Conservation (phyloP, 2,329 filamentous ascomycete genomes). For the Drechslerella coelobrocha region DNA sequence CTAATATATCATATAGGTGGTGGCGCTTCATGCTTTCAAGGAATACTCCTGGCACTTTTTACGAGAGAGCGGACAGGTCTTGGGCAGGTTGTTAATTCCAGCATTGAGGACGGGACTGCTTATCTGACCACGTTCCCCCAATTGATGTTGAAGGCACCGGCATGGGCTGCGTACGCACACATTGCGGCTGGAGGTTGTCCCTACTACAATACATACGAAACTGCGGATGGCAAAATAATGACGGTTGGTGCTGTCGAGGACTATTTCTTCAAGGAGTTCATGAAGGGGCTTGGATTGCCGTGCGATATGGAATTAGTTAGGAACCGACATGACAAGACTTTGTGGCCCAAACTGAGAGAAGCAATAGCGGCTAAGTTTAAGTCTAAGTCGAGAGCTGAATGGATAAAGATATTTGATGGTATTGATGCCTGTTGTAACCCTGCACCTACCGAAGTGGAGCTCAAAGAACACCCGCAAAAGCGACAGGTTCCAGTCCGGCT, state of each 20-base stretch:
- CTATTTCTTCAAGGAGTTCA: slow-evolving; percentile 75
- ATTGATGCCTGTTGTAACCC: slow-evolving; percentile 93
- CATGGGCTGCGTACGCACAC: slow-evolving; percentile 72
- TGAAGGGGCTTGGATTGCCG: slow-evolving; percentile 70
- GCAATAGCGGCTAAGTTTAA: slow-evolving; percentile 71
- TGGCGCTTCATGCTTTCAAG: slow-evolving; percentile 79
- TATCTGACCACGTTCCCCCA: slow-evolving; percentile 81
- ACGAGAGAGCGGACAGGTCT: slow-evolving; percentile 68
- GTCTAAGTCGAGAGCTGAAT: slow-evolving; percentile 73
- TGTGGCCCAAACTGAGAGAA: slow-evolving; percentile 72
- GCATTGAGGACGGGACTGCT: slow-evolving; percentile 89
- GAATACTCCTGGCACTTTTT: slow-evolving; percentile 79
- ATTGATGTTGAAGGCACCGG: slow-evolving; percentile 68
- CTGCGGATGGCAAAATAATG: slow-evolving; percentile 77
- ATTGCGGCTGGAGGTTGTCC: slow-evolving; percentile 85
- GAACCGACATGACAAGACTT: slow-evolving; percentile 65
- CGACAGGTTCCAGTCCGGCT: slow-evolving; percentile 60
- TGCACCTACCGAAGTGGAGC: slow-evolving; percentile 75
- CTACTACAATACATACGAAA: slow-evolving; percentile 88
- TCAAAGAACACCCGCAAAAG: slow-evolving; percentile 66
- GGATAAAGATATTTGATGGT: slow-evolving; percentile 85
- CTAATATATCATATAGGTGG: slow-evolving; percentile 62
- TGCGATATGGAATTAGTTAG: slow-evolving; percentile 61
- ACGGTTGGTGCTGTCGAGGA: slow-evolving; percentile 87
- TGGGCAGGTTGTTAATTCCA: slow-evolving; percentile 90